These are phyloP conservation scores for Pisolithus microcarpus DNA, from an alignment of 768 basidiomycete species.

Conservation along the genomic window DNA sequence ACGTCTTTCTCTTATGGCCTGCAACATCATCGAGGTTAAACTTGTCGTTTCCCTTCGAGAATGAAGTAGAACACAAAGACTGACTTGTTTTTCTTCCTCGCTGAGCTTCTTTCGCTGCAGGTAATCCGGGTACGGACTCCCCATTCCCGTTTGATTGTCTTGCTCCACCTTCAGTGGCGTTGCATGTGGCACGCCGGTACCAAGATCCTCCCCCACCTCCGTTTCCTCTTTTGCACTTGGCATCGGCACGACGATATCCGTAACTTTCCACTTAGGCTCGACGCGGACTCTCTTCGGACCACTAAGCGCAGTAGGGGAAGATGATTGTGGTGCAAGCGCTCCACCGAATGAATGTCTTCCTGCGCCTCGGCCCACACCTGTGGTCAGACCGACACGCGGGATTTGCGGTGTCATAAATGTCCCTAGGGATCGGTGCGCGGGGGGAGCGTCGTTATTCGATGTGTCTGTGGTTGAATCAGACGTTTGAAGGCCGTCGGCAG, in stretches of 20 bases:
- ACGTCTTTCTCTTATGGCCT: slow-evolving; percentile 59
- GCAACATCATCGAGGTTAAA: neutral
- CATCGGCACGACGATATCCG: slow-evolving; percentile 44
- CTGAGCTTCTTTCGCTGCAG: neutral
- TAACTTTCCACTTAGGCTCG: slow-evolving; percentile 49
- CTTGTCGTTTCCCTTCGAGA: too few species aligned
- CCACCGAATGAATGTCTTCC: slow-evolving; percentile 39
- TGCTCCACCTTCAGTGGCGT: neutral
- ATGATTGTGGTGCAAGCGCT: neutral
- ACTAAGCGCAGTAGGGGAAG: slow-evolving; percentile 9
- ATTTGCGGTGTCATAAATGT: slow-evolving; percentile 56
- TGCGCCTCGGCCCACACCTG: slow-evolving; percentile 7
- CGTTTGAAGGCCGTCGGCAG: neutral
- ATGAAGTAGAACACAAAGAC: neutral
- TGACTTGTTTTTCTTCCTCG: slow-evolving; percentile 14
- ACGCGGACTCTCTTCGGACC: slow-evolving; percentile 43
- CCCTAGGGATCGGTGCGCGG: slow-evolving; percentile 18
- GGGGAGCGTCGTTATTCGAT: slow-evolving; percentile 1
- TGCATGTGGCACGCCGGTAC: neutral
- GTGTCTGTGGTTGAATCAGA: neutral
- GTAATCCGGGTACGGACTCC: too few species aligned
- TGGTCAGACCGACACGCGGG: slow-evolving; percentile 5
- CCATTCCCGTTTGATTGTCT: slow-evolving; percentile 4
- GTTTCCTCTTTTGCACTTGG: slow-evolving; percentile 4
- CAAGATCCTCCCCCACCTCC: slow-evolving; percentile 1